Conservation (phyloP, 179 eudicot species). For the Corrigiola litoralis region DNA sequence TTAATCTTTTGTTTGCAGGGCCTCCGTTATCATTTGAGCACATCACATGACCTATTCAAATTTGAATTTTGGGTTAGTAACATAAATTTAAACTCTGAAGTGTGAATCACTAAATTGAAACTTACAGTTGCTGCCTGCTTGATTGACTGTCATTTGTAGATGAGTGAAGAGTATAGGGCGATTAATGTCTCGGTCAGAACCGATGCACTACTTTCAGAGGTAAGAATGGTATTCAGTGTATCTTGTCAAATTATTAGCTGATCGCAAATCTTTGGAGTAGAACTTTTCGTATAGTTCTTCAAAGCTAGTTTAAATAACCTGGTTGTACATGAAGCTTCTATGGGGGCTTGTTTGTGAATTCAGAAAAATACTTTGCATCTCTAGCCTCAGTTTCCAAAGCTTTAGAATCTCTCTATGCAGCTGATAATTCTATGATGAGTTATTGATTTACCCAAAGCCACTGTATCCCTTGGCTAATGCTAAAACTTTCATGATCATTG, state of each 20-base stretch:
- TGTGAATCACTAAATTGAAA: slow-evolving; percentile 1
- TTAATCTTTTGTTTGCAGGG: slow-evolving; percentile 49
- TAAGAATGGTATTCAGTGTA: slow-evolving; percentile 17
- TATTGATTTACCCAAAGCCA: neutral
- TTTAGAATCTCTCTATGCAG: neutral
- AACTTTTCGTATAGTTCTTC: neutral
- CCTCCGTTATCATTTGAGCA: slow-evolving; percentile 56
- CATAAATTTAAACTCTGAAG: slow-evolving; percentile 13
- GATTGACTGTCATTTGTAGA: slow-evolving; percentile 32
- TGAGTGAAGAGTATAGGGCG: slow-evolving; percentile 65
- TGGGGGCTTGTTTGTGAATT: no score
- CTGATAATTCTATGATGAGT: neutral
- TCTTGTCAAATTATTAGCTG: neutral
- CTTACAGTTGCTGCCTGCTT: neutral
- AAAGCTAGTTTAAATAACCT: no score
- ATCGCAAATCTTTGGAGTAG: neutral
- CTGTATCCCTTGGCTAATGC: neutral
- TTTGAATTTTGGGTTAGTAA: slow-evolving; percentile 82
- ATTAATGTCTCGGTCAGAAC: slow-evolving; percentile 70
- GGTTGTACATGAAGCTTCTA: no score
- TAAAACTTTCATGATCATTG: neutral
- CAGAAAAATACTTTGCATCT: neutral
- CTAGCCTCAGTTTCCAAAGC: neutral
- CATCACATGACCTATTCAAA: slow-evolving; percentile 81
- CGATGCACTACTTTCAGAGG: slow-evolving; percentile 68